These are phyloP conservation scores for Cetraspora pellucida DNA, from an alignment of 192 early-diverging fungal species.

Conservation along the genomic window DNA sequence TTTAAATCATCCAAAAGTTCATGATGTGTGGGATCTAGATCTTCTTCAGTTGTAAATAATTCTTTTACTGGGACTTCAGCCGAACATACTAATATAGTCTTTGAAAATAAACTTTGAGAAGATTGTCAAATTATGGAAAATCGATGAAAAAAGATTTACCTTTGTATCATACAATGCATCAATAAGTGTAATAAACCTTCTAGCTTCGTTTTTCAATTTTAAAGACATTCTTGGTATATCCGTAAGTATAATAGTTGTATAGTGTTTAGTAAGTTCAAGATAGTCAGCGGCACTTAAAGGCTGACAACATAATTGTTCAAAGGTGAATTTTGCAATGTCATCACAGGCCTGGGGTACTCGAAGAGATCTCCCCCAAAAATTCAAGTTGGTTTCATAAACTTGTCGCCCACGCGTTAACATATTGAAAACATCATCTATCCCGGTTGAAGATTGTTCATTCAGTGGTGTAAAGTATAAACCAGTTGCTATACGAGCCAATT, in stretches of 20 bases:
- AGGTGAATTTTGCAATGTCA: conserved; percentile 74
- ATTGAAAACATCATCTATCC: conserved; percentile 53
- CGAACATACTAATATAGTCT: conserved; percentile 70
- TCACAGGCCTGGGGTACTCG: conserved; percentile 64
- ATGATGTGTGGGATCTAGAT: conserved; percentile 48
- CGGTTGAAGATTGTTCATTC: conserved; percentile 45
- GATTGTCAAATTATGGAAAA: neutral
- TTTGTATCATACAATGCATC: conserved; percentile 89
- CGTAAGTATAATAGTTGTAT: conserved; percentile 78
- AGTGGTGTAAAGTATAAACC: conserved; percentile 76
- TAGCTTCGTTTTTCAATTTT: conserved; percentile 71
- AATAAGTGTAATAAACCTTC: conserved; percentile 91
- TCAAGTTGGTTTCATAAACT: conserved; percentile 52
- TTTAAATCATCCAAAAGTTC: conserved; percentile 65
- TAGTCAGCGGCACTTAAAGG: conserved; percentile 87
- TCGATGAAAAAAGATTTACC: neutral
- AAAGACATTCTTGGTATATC: conserved; percentile 71
- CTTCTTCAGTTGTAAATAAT: conserved; percentile 71
- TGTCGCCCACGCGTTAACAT: conserved; percentile 35
- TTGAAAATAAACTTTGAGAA: neutral
- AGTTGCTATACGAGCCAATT: conserved; percentile 56
- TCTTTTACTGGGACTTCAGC: conserved; percentile 66
- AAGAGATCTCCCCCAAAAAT: conserved; percentile 78
- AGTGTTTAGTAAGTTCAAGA: conserved; percentile 75
- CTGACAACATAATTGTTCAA: conserved; percentile 63